Percentiles rank a stretch among this genome's conserved stretches.
Evolutionary conservation across 1,284 basidiomycete species (phyloP).

Genomic region (Heterobasidion irregulare): DNA sequence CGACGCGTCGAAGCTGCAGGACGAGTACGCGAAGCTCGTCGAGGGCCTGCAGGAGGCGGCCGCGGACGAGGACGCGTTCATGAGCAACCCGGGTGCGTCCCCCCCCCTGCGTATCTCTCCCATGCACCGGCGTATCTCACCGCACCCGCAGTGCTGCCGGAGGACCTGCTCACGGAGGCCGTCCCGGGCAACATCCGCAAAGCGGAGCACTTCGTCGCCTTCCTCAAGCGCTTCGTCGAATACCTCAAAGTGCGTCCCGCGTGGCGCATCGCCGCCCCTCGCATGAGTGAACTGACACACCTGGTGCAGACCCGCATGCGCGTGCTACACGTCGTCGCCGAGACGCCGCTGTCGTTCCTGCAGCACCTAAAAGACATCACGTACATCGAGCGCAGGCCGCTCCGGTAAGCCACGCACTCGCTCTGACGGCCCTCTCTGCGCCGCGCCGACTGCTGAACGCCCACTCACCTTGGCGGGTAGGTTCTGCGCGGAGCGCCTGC

Average conservation of each 20-base stretch:
- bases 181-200: conserved; percentile 98
- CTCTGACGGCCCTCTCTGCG: neutral
- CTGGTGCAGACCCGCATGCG: conserved; percentile 85
- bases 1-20: conserved; percentile 90
- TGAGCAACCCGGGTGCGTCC: conserved; percentile 78
- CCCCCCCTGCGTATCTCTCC: neutral
- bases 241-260: conserved; percentile 76
- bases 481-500: conserved; percentile 94
- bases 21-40: conserved; percentile 96
- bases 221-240: conserved; percentile 96
- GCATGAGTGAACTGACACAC: conserved; percentile 1
- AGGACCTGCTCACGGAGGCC: conserved; percentile 92
- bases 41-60: conserved; percentile 84
- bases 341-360: conserved; percentile 96
- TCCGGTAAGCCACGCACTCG: conserved; percentile 47
- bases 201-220: conserved; percentile 98
- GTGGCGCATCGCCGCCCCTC: neutral
- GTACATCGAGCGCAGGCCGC: conserved; percentile 94
- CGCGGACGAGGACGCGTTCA: conserved; percentile 74
- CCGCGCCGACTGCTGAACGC: conserved; percentile 2
- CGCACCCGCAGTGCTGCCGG: conserved; percentile 67
- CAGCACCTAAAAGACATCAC: conserved; percentile 99
- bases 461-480: conserved; percentile 36
- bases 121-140: neutral
- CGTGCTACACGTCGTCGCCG: conserved; percentile 98